Evolutionary conservation across 2,329 filamentous ascomycete genomes (phyloP).

Genomic region (Ophiocordyceps unilateralis): DNA sequence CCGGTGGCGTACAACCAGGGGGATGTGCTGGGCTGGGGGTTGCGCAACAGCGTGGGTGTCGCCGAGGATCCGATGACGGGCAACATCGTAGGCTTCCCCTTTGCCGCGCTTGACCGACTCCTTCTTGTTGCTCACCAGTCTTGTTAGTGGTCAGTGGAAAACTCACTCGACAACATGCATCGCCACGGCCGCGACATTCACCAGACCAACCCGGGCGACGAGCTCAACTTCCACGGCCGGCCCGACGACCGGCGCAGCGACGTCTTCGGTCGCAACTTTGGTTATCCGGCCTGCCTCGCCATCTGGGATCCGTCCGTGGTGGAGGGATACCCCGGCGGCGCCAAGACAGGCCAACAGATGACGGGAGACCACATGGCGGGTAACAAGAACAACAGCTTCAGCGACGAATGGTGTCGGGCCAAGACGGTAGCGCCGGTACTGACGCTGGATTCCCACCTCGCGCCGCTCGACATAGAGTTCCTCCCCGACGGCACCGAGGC

Average conservation of each 20-base stretch:
- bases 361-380: conserved; percentile 7
- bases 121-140: neutral
- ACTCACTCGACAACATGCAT: conserved; percentile 43
- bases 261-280: conserved; percentile 31
- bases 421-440: conserved; percentile 7
- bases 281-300: conserved; percentile 46
- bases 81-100: conserved; percentile 16
- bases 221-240: conserved; percentile 52
- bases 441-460: conserved; percentile 32
- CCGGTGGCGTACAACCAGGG: conserved; percentile 25
- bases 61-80: conserved; percentile 36
- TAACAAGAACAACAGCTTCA: conserved; percentile 1
- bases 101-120: too few relatives aligned
- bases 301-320: conserved; percentile 27
- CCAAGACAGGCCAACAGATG: conserved; percentile 9
- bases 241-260: conserved; percentile 16
- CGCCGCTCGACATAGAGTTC: conserved; percentile 49
- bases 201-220: conserved; percentile 51
- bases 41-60: conserved; percentile 53
- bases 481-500: conserved; percentile 33
- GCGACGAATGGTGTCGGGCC: conserved; percentile 8
- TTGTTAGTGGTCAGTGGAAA: conserved; percentile 38
- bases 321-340: conserved; percentile 16
- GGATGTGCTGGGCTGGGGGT: conserved; percentile 39
- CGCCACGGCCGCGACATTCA: conserved; percentile 40